These are phyloP conservation scores for Cladosporium austrohemisphaericum DNA, from an alignment of 2,329 filamentous ascomycete genomes.

Conservation along the genomic window DNA sequence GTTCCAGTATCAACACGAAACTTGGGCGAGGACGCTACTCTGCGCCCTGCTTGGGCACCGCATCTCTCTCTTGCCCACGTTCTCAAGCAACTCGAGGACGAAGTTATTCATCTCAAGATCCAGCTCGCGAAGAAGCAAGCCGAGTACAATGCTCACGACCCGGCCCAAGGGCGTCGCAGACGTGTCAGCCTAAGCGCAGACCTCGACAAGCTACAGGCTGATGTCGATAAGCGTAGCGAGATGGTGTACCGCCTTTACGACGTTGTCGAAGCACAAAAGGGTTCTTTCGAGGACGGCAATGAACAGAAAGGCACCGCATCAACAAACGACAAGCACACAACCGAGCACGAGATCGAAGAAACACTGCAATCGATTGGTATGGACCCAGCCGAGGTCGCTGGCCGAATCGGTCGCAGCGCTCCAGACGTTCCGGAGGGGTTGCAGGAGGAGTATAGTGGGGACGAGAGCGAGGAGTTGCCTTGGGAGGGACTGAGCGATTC, in stretches of 20 bases:
- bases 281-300: constrained; percentile 61
- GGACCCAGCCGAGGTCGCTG: constrained; percentile 35
- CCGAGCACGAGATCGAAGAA: constrained; percentile 40
- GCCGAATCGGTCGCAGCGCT: constrained; percentile 23
- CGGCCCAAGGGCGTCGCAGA: constrained; percentile 61
- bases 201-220: constrained; percentile 59
- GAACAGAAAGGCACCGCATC: constrained; percentile 19
- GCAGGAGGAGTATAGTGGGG: constrained; percentile 23
- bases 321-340: constrained; percentile 20
- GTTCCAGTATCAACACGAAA: constrained; percentile 32
- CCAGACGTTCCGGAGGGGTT: constrained; percentile 20
- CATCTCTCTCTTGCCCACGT: constrained; percentile 73
- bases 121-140: constrained; percentile 60
- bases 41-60: constrained; percentile 62
- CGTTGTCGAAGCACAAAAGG: constrained; percentile 75
- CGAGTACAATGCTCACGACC: constrained; percentile 64
- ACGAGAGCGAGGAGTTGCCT: constrained; percentile 30
- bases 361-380: constrained; percentile 40
- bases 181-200: constrained; percentile 58
- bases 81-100: constrained; percentile 76
- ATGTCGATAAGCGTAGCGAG: constrained; percentile 69
- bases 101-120: constrained; percentile 71
- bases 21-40: constrained; percentile 43
- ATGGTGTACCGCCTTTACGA: constrained; percentile 82
- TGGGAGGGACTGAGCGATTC: constrained; percentile 34